phyloP scores from a whole-genome alignment of 148 eudicot species.

The Agrostemma githago region DNA sequence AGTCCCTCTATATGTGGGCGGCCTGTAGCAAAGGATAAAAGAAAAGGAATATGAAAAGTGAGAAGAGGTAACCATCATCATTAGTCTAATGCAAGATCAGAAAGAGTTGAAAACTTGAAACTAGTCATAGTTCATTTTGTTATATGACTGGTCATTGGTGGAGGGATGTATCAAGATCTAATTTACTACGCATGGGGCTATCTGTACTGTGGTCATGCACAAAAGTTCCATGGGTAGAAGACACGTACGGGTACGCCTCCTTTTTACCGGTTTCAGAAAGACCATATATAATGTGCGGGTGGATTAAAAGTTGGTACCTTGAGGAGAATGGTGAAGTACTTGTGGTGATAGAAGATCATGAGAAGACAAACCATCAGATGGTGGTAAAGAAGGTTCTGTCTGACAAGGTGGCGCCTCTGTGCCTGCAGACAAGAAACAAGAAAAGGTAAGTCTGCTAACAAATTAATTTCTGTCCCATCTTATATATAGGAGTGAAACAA shows the following conservation, averaged over 20 bases:
- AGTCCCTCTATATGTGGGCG: constrained; percentile 3
- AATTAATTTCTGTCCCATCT: not conserved
- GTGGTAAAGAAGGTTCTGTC: not conserved
- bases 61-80: not conserved
- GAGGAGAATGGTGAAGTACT: not conserved
- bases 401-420: not conserved
- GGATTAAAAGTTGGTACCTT: not conserved
- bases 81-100: not conserved
- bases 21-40: constrained; percentile 8
- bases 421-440: constrained; percentile 5
- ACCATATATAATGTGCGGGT: not conserved
- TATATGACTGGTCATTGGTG: not conserved
- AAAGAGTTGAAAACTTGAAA: not conserved
- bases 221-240: constrained; percentile 8
- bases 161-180: not conserved
- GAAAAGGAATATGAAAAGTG: constrained; percentile 1
- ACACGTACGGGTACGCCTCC: constrained; percentile 4
- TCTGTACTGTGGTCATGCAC: constrained; percentile 3
- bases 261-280: constrained; percentile 2
- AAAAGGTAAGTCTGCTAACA: not conserved
- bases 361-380: constrained; percentile 10
- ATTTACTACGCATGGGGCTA: not conserved
- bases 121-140: not conserved
- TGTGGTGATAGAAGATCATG: constrained; percentile 8
- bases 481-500: not conserved